phyloP scores from a whole-genome alignment of 345 rosid genomes.

The Salix suchowensis region DNA sequence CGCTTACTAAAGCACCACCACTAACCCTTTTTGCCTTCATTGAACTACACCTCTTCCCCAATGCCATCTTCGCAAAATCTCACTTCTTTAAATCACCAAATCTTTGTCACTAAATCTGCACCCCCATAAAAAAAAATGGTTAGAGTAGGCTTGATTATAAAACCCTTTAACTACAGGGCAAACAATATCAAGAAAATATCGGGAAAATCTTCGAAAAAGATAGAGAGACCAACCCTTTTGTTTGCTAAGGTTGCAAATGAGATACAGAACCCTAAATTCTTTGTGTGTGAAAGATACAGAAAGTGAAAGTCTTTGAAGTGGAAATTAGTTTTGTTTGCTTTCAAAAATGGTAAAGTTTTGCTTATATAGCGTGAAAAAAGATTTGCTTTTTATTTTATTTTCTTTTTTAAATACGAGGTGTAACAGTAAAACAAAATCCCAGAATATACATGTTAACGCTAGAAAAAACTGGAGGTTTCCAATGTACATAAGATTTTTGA shows the following conservation, averaged over 20 bases:
- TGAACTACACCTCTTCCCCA: slow-evolving; percentile 37
- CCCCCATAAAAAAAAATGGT: neutral
- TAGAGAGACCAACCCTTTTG: neutral
- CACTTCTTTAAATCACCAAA: neutral
- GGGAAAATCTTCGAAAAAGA: neutral
- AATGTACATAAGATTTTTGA: neutral
- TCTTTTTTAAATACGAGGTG: neutral
- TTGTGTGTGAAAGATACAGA: neutral
- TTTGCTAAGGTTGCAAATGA: neutral
- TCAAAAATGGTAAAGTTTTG: slow-evolving; percentile 1
- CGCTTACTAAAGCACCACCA: neutral
- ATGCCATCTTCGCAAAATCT: slow-evolving; percentile 30
- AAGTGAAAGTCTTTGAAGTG: neutral
- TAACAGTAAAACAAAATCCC: neutral
- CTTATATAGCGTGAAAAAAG: slow-evolving; percentile 9
- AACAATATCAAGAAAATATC: too few species aligned
- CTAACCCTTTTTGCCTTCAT: slow-evolving; percentile 27
- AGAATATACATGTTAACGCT: neutral
- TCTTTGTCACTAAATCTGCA: slow-evolving; percentile 1
- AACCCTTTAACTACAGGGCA: too few species aligned
- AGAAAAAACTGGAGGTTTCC: slow-evolving; percentile 24
- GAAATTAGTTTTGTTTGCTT: neutral
- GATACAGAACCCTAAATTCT: neutral
- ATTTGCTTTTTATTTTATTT: neutral
- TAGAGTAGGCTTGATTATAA: neutral